Percentiles rank a stretch among this genome's conserved stretches.
phyloP scores from a whole-genome alignment of 768 basidiomycete species.

The Kwoniella shandongensis region DNA sequence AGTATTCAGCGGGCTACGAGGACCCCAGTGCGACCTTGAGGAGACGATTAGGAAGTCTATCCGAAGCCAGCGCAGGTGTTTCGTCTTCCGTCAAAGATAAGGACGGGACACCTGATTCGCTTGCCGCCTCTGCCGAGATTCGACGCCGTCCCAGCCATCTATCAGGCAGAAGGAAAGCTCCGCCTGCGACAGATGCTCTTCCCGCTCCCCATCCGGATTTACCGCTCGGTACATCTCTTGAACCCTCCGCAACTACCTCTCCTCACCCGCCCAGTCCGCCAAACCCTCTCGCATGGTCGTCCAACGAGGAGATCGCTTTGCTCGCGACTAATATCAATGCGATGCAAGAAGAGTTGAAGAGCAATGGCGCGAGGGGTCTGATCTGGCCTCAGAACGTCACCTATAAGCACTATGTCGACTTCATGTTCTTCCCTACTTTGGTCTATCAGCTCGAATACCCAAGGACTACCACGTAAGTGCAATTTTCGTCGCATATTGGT shows the following conservation, averaged over 20 bases:
- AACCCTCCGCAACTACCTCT: slow-evolving; percentile 44
- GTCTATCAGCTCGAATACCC: slow-evolving; percentile 98
- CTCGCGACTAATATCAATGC: slow-evolving; percentile 76
- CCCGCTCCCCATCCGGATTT: slow-evolving; percentile 31
- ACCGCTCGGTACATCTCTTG: slow-evolving; percentile 49
- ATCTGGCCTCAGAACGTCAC: slow-evolving; percentile 85
- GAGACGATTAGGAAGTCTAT: slow-evolving; percentile 19
- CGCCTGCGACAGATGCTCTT: slow-evolving; percentile 29
- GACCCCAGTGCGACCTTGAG: slow-evolving; percentile 19
- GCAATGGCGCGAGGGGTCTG: slow-evolving; percentile 63
- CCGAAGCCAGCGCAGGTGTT: slow-evolving; percentile 4
- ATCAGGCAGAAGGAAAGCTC: slow-evolving; percentile 7
- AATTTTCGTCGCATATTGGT: neutral
- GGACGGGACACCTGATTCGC: slow-evolving; percentile 11
- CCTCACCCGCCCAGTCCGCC: slow-evolving; percentile 33
- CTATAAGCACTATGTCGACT: slow-evolving; percentile 75
- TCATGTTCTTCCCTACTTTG: slow-evolving; percentile 83
- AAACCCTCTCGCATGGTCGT: slow-evolving; percentile 64
- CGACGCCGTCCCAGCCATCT: slow-evolving; percentile 2
- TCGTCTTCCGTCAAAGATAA: neutral
- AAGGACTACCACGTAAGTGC: slow-evolving; percentile 71
- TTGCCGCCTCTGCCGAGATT: slow-evolving; percentile 16
- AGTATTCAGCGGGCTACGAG: slow-evolving; percentile 28
- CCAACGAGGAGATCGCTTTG: slow-evolving; percentile 63
- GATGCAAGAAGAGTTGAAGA: slow-evolving; percentile 71